Conservation (phyloP, 2,329 filamentous ascomycete species). For the Metarhizium guizhouense region DNA sequence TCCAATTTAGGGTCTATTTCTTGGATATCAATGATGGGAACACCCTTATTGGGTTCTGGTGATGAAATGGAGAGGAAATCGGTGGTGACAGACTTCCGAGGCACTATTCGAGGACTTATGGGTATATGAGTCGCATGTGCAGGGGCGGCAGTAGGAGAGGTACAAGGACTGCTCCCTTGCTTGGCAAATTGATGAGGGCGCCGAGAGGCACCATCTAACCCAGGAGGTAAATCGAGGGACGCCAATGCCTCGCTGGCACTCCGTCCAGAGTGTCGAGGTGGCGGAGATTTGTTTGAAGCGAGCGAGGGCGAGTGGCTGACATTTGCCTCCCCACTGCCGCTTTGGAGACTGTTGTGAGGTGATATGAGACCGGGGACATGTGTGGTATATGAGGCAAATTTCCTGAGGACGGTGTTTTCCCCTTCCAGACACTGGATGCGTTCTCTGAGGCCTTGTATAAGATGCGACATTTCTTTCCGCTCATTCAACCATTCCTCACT, state of each 20-base stretch:
- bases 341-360: conserved; percentile 18
- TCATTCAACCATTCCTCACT: conserved; percentile 37
- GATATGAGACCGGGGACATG: conserved; percentile 21
- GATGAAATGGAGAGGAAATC: conserved; percentile 27
- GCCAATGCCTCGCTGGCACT: conserved; percentile 13
- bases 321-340: conserved; percentile 15
- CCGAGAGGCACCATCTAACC: conserved; percentile 24
- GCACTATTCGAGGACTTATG: conserved; percentile 36
- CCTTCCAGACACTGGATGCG: conserved; percentile 26
- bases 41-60: conserved; percentile 21
- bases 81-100: conserved; percentile 22
- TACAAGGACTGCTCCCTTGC: conserved; percentile 18
- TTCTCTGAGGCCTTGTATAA: conserved; percentile 33
- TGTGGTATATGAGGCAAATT: conserved; percentile 19
- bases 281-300: conserved; percentile 8
- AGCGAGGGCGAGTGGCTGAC: conserved; percentile 10
- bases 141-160: conserved; percentile 25
- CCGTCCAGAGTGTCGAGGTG: conserved; percentile 12
- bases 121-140: conserved; percentile 28
- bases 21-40: conserved; percentile 47
- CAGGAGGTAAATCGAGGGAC: conserved; percentile 20
- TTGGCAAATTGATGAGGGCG: conserved; percentile 23
- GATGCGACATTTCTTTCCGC: conserved; percentile 29
- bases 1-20: conserved; percentile 51
- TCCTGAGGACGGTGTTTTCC: conserved; percentile 26